These are phyloP conservation scores for Perkinsus marinus DNA, from an alignment of 169 alveolate genomes.

Conservation along the genomic window DNA sequence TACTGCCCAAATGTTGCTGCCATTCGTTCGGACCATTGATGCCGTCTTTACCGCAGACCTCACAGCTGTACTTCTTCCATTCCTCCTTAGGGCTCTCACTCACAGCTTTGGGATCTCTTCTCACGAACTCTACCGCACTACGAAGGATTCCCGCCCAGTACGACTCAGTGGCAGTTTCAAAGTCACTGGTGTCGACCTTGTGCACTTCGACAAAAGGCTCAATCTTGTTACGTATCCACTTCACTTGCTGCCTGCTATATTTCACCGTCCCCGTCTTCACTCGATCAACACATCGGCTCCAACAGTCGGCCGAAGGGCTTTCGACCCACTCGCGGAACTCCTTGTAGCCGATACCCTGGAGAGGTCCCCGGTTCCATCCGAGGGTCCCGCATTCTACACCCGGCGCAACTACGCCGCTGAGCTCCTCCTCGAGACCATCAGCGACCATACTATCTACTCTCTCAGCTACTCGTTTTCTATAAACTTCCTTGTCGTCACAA, in stretches of 20 bases:
- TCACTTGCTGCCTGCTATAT: constrained; percentile 42
- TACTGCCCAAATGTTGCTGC: not conserved
- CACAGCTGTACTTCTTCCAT: not conserved
- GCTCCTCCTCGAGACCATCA: constrained; percentile 37
- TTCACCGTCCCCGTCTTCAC: constrained; percentile 30
- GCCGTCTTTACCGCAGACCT: not conserved
- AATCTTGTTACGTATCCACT: constrained; percentile 43
- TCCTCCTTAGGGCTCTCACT: not conserved
- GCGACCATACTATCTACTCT: constrained; percentile 41
- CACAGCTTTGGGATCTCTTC: not conserved
- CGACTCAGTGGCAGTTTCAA: not conserved
- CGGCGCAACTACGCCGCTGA: constrained; percentile 9
- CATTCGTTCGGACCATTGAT: not conserved
- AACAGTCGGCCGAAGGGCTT: constrained; percentile 9
- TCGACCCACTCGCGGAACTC: constrained; percentile 30
- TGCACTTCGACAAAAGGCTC: constrained; percentile 4
- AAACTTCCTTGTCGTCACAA: constrained; percentile 15
- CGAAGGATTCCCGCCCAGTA: not conserved
- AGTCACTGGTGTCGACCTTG: constrained; percentile 1
- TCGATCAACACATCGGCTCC: constrained; percentile 27
- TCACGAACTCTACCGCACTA: not conserved
- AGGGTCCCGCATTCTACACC: not conserved
- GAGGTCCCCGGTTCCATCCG: constrained; percentile 29
- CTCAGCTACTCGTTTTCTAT: constrained; percentile 25
- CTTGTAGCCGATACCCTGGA: constrained; percentile 52